Percentiles rank a stretch among this genome's conserved stretches.
These are phyloP conservation scores for Podospora australis DNA, from an alignment of 495 filamentous ascomycete species.

Conservation along the genomic window DNA sequence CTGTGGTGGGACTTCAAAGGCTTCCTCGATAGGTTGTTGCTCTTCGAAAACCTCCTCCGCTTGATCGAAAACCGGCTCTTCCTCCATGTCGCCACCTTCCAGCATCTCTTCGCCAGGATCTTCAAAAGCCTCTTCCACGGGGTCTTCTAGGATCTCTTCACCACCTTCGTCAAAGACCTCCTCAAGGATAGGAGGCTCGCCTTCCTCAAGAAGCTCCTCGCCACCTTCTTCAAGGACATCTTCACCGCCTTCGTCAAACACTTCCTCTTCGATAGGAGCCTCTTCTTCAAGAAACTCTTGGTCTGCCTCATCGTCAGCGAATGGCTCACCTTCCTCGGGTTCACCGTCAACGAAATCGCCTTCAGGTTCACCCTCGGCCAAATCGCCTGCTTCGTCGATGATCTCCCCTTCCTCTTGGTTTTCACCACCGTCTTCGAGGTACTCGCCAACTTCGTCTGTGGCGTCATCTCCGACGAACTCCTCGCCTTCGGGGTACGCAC, in stretches of 20 bases:
- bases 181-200: background rate
- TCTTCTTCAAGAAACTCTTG: background rate
- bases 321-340: background rate
- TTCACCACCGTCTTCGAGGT: conserved; percentile 2
- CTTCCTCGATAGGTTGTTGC: no score
- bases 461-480: background rate
- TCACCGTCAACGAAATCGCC: background rate
- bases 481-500: background rate
- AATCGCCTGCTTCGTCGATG: background rate
- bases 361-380: background rate
- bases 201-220: background rate
- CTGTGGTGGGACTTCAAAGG: no score
- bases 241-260: background rate
- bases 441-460: background rate
- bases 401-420: conserved; percentile 2
- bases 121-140: background rate
- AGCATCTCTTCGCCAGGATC: background rate
- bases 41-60: no score
- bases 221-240: background rate
- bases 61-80: background rate
- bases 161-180: background rate
- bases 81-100: background rate
- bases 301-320: background rate
- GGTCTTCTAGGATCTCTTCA: background rate
- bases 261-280: background rate